phyloP scores from a whole-genome alignment of 768 basidiomycete genomes.

The Boletus bicolor region DNA sequence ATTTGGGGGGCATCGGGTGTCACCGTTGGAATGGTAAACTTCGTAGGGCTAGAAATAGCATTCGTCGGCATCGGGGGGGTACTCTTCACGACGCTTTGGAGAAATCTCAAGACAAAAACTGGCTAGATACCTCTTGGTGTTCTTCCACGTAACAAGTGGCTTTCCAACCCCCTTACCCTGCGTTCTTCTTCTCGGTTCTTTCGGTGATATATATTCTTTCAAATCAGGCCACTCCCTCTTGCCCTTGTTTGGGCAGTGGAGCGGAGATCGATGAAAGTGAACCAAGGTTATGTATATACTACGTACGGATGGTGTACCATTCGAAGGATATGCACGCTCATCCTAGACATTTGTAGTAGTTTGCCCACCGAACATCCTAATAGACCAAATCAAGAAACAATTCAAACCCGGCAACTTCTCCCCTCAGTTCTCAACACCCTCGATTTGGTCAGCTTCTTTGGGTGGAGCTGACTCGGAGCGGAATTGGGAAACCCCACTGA shows the following conservation, averaged over 20 bases:
- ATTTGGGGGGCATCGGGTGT: constrained; percentile 66
- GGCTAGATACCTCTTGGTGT: neutral
- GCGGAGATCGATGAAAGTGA: constrained; percentile 1
- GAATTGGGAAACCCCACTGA: too few species aligned
- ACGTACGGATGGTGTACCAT: neutral
- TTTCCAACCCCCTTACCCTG: neutral
- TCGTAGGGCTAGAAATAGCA: constrained; percentile 56
- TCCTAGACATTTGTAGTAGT: too few species aligned
- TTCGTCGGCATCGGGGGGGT: constrained; percentile 56
- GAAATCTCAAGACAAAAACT: neutral
- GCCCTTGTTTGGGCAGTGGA: neutral
- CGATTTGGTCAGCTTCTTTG: too few species aligned
- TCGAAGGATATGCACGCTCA: neutral
- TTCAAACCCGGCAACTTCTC: too few species aligned
- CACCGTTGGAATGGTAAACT: constrained; percentile 52
- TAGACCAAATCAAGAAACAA: too few species aligned
- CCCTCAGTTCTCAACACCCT: too few species aligned
- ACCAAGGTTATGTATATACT: neutral
- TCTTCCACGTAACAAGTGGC: neutral
- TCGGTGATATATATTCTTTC: neutral
- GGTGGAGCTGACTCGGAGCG: too few species aligned
- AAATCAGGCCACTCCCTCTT: neutral
- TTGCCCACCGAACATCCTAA: too few species aligned
- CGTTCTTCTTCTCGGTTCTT: neutral
- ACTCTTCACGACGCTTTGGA: constrained; percentile 26